These are phyloP conservation scores for Penicillium argentinense DNA, from an alignment of 495 filamentous ascomycete genomes.

Conservation along the genomic window DNA sequence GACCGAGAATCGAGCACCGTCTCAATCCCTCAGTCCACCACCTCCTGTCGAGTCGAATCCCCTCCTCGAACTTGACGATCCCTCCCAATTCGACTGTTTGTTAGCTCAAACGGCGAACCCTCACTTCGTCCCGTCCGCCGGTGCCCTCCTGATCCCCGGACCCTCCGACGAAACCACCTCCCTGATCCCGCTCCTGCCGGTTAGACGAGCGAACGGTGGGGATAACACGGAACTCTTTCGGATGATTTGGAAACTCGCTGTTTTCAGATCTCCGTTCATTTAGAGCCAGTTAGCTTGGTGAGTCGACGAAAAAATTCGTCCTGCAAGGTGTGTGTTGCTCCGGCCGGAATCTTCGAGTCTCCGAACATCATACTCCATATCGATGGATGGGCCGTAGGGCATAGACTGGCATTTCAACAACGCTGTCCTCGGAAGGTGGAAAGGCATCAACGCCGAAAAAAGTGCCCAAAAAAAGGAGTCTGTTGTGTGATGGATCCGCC, in stretches of 20 bases:
- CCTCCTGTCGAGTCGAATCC: conserved; percentile 50
- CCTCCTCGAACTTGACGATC: conserved; percentile 42
- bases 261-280: conserved; percentile 24
- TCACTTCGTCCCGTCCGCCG: conserved; percentile 30
- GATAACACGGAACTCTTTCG: conserved; percentile 26
- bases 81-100: conserved; percentile 42
- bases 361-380: conserved; percentile 1
- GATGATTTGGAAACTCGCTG: conserved; percentile 23
- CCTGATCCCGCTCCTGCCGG: conserved; percentile 48
- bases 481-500: background rate
- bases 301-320: conserved; percentile 22
- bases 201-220: conserved; percentile 47
- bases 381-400: too few relatives aligned
- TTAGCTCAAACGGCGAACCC: conserved; percentile 49
- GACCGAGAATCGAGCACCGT: conserved; percentile 15
- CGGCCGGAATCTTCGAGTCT: conserved; percentile 9
- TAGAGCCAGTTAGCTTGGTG: conserved; percentile 34
- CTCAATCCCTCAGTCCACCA: conserved; percentile 11
- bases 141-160: conserved; percentile 37
- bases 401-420: too few relatives aligned
- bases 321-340: conserved; percentile 12
- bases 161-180: conserved; percentile 33
- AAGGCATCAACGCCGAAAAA: too few relatives aligned
- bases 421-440: too few relatives aligned
- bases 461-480: background rate